Percentiles rank a stretch among this genome's conserved stretches.
Evolutionary conservation across 2,329 filamentous ascomycete species (phyloP).

Genomic region (Dactylellina haptotyla): DNA sequence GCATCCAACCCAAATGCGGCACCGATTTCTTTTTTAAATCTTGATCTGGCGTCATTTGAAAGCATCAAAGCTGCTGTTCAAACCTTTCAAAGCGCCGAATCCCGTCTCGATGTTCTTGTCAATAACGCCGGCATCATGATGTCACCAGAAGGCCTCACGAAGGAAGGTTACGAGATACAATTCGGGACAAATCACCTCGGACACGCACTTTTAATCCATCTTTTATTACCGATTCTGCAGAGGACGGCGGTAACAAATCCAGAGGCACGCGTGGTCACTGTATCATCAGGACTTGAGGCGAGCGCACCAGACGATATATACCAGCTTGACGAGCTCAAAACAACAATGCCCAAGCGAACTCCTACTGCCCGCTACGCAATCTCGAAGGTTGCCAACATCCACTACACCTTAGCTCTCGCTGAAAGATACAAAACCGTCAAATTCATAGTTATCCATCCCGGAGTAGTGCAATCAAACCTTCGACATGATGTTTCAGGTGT

Average conservation of each 20-base stretch:
- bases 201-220: slow-evolving; percentile 56
- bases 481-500: slow-evolving; percentile 51
- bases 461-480: slow-evolving; percentile 60
- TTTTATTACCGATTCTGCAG: slow-evolving; percentile 56
- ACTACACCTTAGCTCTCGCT: slow-evolving; percentile 64
- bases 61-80: slow-evolving; percentile 59
- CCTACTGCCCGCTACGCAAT: slow-evolving; percentile 66
- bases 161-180: slow-evolving; percentile 59
- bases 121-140: slow-evolving; percentile 60
- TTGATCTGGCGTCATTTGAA: slow-evolving; percentile 59
- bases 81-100: slow-evolving; percentile 55
- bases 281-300: slow-evolving; percentile 12
- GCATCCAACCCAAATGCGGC: background rate
- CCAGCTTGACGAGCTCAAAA: slow-evolving; percentile 58
- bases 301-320: slow-evolving; percentile 20
- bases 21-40: slow-evolving; percentile 58
- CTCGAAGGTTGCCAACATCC: slow-evolving; percentile 66
- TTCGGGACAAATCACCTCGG: slow-evolving; percentile 59
- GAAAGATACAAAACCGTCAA: slow-evolving; percentile 63
- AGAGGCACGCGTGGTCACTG: slow-evolving; percentile 16
- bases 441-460: slow-evolving; percentile 66
- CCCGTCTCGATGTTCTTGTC: slow-evolving; percentile 62
- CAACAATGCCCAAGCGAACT: slow-evolving; percentile 58
- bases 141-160: slow-evolving; percentile 56
- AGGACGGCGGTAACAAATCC: slow-evolving; percentile 55